Evolutionary conservation across 2,329 filamentous ascomycete species (phyloP), one percentile per base, ranked within the genome.

Genomic region (Cercospora berteroae): DNA sequence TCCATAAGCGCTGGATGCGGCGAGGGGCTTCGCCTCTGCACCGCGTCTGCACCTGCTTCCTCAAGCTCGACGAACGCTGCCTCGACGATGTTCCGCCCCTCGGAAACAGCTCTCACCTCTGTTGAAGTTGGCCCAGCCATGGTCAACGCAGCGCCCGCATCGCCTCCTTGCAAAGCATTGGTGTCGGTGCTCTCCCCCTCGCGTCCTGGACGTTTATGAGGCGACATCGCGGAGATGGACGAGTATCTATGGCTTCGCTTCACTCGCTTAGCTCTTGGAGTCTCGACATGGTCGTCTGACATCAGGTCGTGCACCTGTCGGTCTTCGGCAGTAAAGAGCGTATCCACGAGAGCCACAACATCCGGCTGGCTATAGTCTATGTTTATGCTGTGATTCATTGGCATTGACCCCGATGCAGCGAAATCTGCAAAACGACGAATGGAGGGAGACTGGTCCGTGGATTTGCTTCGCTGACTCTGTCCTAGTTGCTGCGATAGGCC

Each of bases 321-420:
- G 18, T 82, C 80, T 67, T 76, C 80, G 71, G 64, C 79, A 31
- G 69, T 79, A 68, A 79, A 72, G 25, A 80, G 72, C 60, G 71
- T 71, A 18, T 70, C 67, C 72, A 77, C 73, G 36, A 77, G 69
- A 4, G 69, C 74, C 60, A 77, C 72, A 42, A 79, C 69, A 50
- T 78, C 74, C 8, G 80, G 67, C 39, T 76, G 74, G 3, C 72
- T 67, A 13, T 75, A 72, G 9, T 65, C 52, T 9, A 60, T 59
- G 3, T 66, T 65, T 50, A 71, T 70, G 61, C 71, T 72, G 16
- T 58, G 44, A 16, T 70, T 56, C 20, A 55, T 62, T 20, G 25
- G 70, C 10, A 63, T 50, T 31, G 61, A 58, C 1, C 18, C 29
- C 7, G 33, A 42, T 12, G 29, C 50, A 27, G 33, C 50, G 10